A percentile compares a stretch with the other conserved stretches of the same genome.
Conservation (phyloP, 1,284 basidiomycete genomes). For the Boletus sp. region DNA sequence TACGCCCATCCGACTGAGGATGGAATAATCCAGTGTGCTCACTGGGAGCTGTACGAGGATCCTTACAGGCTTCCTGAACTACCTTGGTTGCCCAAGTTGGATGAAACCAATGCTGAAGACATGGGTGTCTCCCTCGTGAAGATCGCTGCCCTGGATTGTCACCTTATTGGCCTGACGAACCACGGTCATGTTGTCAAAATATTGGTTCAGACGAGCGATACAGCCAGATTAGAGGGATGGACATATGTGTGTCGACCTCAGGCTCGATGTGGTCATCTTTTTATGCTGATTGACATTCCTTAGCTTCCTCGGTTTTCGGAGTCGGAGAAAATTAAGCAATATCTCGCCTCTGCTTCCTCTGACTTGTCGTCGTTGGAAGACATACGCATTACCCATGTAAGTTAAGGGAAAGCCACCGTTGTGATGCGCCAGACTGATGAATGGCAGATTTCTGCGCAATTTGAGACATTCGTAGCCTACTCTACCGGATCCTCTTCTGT, state of each 20-base stretch:
- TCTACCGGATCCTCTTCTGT: conserved; percentile 66
- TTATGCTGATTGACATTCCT: conserved; percentile 9
- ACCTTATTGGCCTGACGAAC: conserved; percentile 75
- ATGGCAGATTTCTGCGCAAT: conserved; percentile 80
- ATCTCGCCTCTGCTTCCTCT: conserved; percentile 41
- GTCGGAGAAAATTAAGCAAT: conserved; percentile 44
- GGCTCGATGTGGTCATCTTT: not conserved
- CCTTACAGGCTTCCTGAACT: conserved; percentile 59
- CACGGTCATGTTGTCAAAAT: conserved; percentile 72
- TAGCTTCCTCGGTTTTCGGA: conserved; percentile 75
- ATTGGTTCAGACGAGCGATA: conserved; percentile 39
- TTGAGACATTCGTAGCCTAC: conserved; percentile 76
- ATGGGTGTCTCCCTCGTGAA: conserved; percentile 59
- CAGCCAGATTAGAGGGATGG: conserved; percentile 52
- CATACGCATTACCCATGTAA: conserved; percentile 70
- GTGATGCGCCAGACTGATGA: conserved; percentile 13
- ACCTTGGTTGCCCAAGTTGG: conserved; percentile 45
- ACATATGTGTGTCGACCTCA: conserved; percentile 60
- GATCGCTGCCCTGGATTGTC: conserved; percentile 69
- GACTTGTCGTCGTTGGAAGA: conserved; percentile 41
- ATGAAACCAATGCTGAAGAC: conserved; percentile 32
- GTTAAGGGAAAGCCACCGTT: conserved; percentile 4
- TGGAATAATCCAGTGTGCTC: conserved; percentile 54
- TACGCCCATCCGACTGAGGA: conserved; percentile 37
- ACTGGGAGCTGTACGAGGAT: conserved; percentile 55